Evolutionary conservation across 805 yeast genomes (phyloP), one percentile per base, ranked within the genome.

Genomic region (Zygosaccharomyces bisporus): DNA sequence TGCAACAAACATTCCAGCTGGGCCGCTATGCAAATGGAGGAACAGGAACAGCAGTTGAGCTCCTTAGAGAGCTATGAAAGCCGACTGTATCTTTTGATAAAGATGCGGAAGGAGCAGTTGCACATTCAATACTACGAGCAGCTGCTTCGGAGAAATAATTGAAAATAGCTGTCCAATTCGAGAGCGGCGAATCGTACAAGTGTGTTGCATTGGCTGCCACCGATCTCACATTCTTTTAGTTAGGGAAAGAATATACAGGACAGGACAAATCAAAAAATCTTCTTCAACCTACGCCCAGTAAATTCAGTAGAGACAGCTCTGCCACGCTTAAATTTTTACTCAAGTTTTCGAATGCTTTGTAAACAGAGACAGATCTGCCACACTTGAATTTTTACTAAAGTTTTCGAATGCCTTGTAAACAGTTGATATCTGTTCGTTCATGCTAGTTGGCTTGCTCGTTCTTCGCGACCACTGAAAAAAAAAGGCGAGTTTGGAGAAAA

Each of bases 1-100:
- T 63, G 68, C 34, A 42, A 47, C 39, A 54, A 51, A 32, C 68
- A 63, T 39, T 43, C 50, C n/a, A 64, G 59, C 24, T 63, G 68
- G 68, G 40, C 56, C 1, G 43, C 51, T 8, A 56, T 60, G 47
- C 39, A 46, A 8, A 32, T 47, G 18, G 61, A 53, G 20, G 57
- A 53, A 19, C 34, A 49, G 23, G 49, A 52, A 20, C 57, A 55
- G 27, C 61, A 61, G 25, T 24, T 53, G 31, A 51, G 55, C 10
- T 52, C 63, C 1, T 31, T 55, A 5, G 58, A 60, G 17, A 49
- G 56, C 10, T 51, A 54, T 24, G 48, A 45, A 17, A 58, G 56
- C 25, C 53, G 67, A 30, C 44, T 61, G 16, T 30, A 43, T 9
- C 34, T 57, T 7, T 39, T 63, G 14, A 52, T 58, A 2, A 50